Conservation (phyloP, 495 filamentous ascomycete species). For the Sordaria brevicollis region DNA sequence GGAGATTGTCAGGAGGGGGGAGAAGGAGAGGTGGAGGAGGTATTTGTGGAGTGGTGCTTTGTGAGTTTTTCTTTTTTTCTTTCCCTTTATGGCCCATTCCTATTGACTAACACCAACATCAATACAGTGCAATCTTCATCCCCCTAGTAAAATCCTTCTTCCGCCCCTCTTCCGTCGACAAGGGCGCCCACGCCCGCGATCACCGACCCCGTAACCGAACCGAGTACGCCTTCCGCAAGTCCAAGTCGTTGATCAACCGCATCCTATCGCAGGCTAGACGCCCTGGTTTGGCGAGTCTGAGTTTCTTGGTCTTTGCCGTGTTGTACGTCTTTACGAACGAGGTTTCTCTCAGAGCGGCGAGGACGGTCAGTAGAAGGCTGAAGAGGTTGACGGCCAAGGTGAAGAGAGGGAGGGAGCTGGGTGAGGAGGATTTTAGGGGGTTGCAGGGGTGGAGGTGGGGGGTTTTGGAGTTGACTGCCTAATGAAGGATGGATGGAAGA, state of each 20-base stretch:
- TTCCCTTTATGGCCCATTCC: neutral
- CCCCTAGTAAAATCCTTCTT: constrained; percentile 32
- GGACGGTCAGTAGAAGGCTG: constrained; percentile 28
- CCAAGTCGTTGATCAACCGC: constrained; percentile 29
- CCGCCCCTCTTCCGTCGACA: constrained; percentile 19
- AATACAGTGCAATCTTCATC: constrained; percentile 29
- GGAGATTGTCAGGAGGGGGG: constrained; percentile 18
- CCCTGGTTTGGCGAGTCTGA: constrained; percentile 31
- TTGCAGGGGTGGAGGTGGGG: constrained; percentile 38
- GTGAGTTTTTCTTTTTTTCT: constrained; percentile 16
- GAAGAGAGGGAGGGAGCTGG: constrained; percentile 27
- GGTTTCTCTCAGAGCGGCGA: constrained; percentile 32
- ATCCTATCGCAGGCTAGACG: constrained; percentile 27
- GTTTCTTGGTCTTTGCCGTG: constrained; percentile 35
- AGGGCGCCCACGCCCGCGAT: neutral
- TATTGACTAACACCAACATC: neutral
- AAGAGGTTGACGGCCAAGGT: constrained; percentile 30
- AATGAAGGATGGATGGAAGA: neutral
- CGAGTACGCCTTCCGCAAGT: constrained; percentile 36
- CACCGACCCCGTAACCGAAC: constrained; percentile 25
- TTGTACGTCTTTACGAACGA: constrained; percentile 39
- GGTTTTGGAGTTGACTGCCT: constrained; percentile 28
- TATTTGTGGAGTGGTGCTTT: constrained; percentile 30
- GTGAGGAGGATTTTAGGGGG: constrained; percentile 30
- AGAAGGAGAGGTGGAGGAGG: constrained; percentile 31